Evolutionary conservation across 2,329 filamentous ascomycete species (phyloP).

Genomic region (Ceratocystis colombiana): DNA sequence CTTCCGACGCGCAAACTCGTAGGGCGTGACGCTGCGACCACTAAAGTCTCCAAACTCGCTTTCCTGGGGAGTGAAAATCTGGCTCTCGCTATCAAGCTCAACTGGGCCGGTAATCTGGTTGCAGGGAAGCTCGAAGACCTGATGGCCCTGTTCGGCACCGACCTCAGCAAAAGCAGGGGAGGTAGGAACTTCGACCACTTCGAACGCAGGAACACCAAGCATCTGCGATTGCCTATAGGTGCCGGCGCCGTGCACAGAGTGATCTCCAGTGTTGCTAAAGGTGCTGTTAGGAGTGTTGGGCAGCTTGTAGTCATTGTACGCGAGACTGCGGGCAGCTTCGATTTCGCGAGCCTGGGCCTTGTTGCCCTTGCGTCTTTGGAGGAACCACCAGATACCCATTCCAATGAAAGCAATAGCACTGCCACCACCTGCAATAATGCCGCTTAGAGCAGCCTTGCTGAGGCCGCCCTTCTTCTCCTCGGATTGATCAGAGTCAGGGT

Average conservation of each 20-base stretch:
- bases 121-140: conserved; percentile 45
- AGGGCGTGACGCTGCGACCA: conserved; percentile 37
- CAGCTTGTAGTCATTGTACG: conserved; percentile 27
- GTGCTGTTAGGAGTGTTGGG: conserved; percentile 29
- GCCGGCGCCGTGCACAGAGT: conserved; percentile 29
- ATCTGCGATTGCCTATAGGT: neutral
- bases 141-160: conserved; percentile 38
- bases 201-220: conserved; percentile 24
- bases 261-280: conserved; percentile 34
- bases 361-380: conserved; percentile 33
- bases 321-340: conserved; percentile 16
- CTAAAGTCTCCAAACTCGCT: conserved; percentile 32
- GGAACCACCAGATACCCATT: conserved; percentile 32
- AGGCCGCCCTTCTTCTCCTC: conserved; percentile 30
- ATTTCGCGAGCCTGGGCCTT: conserved; percentile 15
- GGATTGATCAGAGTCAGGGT: conserved; percentile 29
- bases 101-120: conserved; percentile 35
- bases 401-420: conserved; percentile 32
- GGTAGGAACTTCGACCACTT: conserved; percentile 21
- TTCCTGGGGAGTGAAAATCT: conserved; percentile 26
- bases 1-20: conserved; percentile 44
- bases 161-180: conserved; percentile 31
- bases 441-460: conserved; percentile 37
- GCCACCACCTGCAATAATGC: conserved; percentile 38
- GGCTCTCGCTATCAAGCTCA: conserved; percentile 35